A percentile compares a stretch with the other conserved stretches of the same genome.
These are phyloP conservation scores for Protomyces pachydermus DNA, from an alignment of 1,139 yeast genomes.

Conservation along the genomic window DNA sequence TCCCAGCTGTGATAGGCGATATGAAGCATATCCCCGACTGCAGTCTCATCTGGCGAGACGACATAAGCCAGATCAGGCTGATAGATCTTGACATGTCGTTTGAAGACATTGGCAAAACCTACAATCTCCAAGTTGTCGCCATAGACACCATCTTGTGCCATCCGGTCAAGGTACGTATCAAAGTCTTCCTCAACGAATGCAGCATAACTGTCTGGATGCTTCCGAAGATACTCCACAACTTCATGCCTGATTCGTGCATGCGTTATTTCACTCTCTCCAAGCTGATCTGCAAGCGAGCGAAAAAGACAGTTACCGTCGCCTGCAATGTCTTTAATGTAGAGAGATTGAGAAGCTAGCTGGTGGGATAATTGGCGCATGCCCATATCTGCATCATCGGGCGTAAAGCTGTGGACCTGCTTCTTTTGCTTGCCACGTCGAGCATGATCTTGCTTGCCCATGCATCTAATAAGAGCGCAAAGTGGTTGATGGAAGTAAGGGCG, in stretches of 20 bases:
- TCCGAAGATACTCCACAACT: conserved; percentile 39
- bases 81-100: conserved; percentile 40
- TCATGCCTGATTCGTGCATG: conserved; percentile 37
- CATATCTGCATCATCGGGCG: conserved; percentile 7
- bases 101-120: conserved; percentile 41
- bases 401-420: not conserved
- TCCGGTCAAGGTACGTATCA: conserved; percentile 39
- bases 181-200: conserved; percentile 35
- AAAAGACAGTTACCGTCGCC: conserved; percentile 47
- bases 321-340: conserved; percentile 41
- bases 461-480: too few relatives aligned
- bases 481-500: too few relatives aligned
- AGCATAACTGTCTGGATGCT: conserved; percentile 33
- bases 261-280: conserved; percentile 39
- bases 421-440: too few relatives aligned
- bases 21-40: conserved; percentile 35
- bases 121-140: conserved; percentile 46
- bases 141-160: conserved; percentile 42
- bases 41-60: conserved; percentile 30
- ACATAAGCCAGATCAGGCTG: conserved; percentile 41
- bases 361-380: conserved; percentile 30
- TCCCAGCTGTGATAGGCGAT: conserved; percentile 46
- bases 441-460: too few relatives aligned
- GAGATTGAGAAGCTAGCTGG: conserved; percentile 38
- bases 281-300: conserved; percentile 45